Percentiles rank a stretch among this genome's conserved stretches.
Conservation (phyloP, 805 yeast genomes). For the Tetrapisispora namnaoensis region DNA sequence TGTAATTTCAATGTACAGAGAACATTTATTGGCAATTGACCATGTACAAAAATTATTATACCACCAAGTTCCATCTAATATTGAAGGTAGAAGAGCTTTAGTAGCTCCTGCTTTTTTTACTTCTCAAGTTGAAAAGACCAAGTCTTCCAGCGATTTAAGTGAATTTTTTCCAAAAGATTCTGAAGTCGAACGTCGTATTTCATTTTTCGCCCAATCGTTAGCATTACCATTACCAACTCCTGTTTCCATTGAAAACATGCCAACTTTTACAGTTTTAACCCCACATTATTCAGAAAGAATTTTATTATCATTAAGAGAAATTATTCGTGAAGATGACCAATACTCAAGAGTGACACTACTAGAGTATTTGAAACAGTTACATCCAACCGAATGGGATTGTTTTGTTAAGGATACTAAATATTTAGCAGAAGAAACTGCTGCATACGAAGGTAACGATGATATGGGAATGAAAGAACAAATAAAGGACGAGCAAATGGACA, state of each 20-base stretch:
- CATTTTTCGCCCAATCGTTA: constrained; percentile 96
- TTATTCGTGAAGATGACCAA: constrained; percentile 94
- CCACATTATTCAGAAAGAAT: constrained; percentile 97
- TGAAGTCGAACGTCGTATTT: constrained; percentile 98
- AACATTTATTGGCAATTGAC: constrained; percentile 93
- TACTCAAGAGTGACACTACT: constrained; percentile 87
- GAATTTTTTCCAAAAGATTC: constrained; percentile 95
- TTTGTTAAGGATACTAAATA: constrained; percentile 93
- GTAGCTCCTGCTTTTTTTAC: constrained; percentile 98
- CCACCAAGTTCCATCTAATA: constrained; percentile 96
- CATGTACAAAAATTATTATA: constrained; percentile 95
- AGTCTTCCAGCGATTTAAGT: constrained; percentile 55
- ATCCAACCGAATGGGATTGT: constrained; percentile 96
- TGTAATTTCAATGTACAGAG: constrained; percentile 98
- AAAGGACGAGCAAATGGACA: constrained; percentile 61
- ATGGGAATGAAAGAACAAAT: constrained; percentile 20
- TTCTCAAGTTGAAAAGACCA: constrained; percentile 75
- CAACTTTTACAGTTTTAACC: constrained; percentile 91
- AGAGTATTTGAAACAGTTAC: constrained; percentile 89
- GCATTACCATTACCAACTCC: constrained; percentile 99
- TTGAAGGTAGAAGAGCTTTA: constrained; percentile 94
- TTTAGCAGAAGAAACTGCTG: constrained; percentile 87
- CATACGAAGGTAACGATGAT: constrained; percentile 38
- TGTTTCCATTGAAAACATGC: constrained; percentile 98
- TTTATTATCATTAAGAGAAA: constrained; percentile 80